Evolutionary conservation across 768 basidiomycete genomes (phyloP).

Genomic region (Calocybe gangraenosa): DNA sequence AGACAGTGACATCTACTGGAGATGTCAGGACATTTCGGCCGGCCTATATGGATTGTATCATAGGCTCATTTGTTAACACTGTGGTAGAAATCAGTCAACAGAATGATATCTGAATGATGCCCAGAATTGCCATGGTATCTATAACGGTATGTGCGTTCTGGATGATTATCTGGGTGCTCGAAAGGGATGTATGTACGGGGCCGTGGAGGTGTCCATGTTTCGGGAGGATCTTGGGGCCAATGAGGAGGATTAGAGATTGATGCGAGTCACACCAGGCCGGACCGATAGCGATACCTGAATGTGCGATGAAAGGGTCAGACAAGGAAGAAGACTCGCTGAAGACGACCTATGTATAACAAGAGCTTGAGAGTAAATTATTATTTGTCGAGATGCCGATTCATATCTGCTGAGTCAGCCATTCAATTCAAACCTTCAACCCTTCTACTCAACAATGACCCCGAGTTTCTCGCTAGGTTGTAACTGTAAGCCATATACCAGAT

Average conservation of each 20-base stretch:
- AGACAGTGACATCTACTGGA: no score
- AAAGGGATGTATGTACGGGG: background rate
- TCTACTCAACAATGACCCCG: background rate
- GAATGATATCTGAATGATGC: no score
- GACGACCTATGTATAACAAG: constrained; percentile 1
- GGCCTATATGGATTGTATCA: no score
- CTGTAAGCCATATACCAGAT: background rate
- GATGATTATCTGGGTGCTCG: background rate
- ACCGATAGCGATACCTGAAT: constrained; percentile 1
- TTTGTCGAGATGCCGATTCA: background rate
- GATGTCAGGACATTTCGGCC: no score
- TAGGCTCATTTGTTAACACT: no score
- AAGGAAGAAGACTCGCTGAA: constrained; percentile 4
- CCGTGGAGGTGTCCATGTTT: background rate
- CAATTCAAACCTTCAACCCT: background rate
- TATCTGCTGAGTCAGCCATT: constrained; percentile 4
- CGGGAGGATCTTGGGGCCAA: constrained; percentile 18
- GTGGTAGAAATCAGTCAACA: no score
- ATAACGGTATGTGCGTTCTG: no score
- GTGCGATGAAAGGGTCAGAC: background rate
- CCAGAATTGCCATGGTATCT: no score
- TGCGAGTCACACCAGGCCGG: constrained; percentile 5
- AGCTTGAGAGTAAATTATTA: no score
- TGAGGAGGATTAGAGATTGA: constrained; percentile 3
- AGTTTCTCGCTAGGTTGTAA: background rate